Evolutionary conservation across 2,329 filamentous ascomycete species (phyloP).

Genomic region (Monosporascus sp.): DNA sequence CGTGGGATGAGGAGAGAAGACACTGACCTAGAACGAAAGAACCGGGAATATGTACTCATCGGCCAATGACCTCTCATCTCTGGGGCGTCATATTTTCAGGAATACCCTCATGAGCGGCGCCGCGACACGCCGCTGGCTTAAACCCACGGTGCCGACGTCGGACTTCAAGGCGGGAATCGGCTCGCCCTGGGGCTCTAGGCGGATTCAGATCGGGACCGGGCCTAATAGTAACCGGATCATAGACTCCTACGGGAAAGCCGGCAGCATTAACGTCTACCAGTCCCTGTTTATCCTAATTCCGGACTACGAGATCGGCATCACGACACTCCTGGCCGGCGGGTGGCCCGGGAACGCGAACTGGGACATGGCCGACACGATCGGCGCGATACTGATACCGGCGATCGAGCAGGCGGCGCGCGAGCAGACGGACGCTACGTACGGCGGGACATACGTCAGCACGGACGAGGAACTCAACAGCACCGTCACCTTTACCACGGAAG

Average conservation of each 20-base stretch:
- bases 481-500: slow-evolving; percentile 18
- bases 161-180: slow-evolving; percentile 33
- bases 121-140: slow-evolving; percentile 40
- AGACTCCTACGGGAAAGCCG: slow-evolving; percentile 25
- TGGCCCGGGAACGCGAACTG: slow-evolving; percentile 26
- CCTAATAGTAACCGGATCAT: slow-evolving; percentile 18
- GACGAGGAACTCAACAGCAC: slow-evolving; percentile 10
- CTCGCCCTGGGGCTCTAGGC: slow-evolving; percentile 40
- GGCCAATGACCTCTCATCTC: slow-evolving; percentile 32
- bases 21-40: slow-evolving; percentile 11
- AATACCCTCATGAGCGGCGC: slow-evolving; percentile 29
- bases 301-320: slow-evolving; percentile 24
- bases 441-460: slow-evolving; percentile 15
- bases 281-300: slow-evolving; percentile 22
- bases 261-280: slow-evolving; percentile 23
- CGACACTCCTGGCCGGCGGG: slow-evolving; percentile 20
- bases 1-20: not conserved
- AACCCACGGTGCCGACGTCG: slow-evolving; percentile 33
- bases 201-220: slow-evolving; percentile 20
- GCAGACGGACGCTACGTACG: slow-evolving; percentile 15
- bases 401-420: slow-evolving; percentile 20
- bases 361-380: slow-evolving; percentile 23
- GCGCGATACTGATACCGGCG: slow-evolving; percentile 17
- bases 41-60: slow-evolving; percentile 42
- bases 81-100: slow-evolving; percentile 39